These are phyloP conservation scores for Globisporangium paddicum DNA, from an alignment of 352 stramenopile species.

Conservation along the genomic window DNA sequence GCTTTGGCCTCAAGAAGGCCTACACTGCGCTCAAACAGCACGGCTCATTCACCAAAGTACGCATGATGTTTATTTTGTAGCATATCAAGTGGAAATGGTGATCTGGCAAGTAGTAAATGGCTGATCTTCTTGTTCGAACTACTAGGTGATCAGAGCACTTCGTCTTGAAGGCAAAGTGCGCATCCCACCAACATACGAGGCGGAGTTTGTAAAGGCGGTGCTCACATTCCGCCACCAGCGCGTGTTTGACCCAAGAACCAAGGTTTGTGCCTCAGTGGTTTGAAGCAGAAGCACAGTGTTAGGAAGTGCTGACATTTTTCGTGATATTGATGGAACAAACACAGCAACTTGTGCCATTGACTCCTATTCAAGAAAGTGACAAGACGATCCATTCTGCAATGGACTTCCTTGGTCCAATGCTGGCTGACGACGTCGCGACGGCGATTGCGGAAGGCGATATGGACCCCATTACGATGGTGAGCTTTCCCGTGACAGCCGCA, in stretches of 20 bases:
- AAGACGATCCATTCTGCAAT: constrained; percentile 29
- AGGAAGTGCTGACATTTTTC: not conserved
- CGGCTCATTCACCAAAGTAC: constrained; percentile 56
- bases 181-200: constrained; percentile 53
- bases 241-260: constrained; percentile 51
- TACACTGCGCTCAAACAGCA: constrained; percentile 79
- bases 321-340: no score
- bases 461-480: constrained; percentile 59
- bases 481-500: constrained; percentile 24
- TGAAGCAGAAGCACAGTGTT: no score
- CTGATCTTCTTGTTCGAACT: no score
- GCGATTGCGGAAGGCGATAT: constrained; percentile 66
- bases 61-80: not conserved
- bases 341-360: constrained; percentile 68
- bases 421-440: constrained; percentile 36
- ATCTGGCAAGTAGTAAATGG: no score
- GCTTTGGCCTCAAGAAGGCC: constrained; percentile 81
- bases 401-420: constrained; percentile 62
- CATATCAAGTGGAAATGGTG: no score
- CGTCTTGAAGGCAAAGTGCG: constrained; percentile 63
- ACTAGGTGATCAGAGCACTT: constrained; percentile 51
- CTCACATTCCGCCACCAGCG: constrained; percentile 72
- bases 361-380: constrained; percentile 32
- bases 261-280: no score
- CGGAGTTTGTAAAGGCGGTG: constrained; percentile 47